Conservation (phyloP, 306 rosid species). For the Arachis hypogaea region DNA sequence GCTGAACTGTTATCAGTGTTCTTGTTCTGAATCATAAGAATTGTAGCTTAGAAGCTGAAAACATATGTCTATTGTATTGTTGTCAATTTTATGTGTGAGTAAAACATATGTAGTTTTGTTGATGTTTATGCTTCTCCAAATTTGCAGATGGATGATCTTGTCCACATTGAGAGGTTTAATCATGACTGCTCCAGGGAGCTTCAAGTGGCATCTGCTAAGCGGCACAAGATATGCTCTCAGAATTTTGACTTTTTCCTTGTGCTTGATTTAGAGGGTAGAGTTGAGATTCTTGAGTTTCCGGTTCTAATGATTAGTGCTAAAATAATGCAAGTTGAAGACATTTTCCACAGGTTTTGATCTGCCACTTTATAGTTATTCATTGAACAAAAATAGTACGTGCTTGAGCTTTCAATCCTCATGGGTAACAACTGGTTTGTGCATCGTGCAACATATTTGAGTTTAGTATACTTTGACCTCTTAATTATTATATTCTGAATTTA, state of each 20-base stretch:
- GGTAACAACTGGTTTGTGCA: constrained; percentile 18
- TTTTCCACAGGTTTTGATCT: constrained; percentile 90
- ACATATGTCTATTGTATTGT: constrained; percentile 21
- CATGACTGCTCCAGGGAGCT: constrained; percentile 83
- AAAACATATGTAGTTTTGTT: constrained; percentile 18
- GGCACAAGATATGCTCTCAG: constrained; percentile 53
- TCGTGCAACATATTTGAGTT: constrained; percentile 25
- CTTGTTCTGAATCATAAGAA: constrained; percentile 18
- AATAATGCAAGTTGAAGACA: constrained; percentile 67
- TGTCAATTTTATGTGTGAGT: constrained; percentile 13
- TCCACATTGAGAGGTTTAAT: constrained; percentile 75
- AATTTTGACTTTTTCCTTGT: constrained; percentile 81
- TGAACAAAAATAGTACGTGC: constrained; percentile 20
- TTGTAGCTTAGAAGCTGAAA: constrained; percentile 15
- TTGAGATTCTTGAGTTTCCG: constrained; percentile 97
- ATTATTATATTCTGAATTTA: constrained; percentile 20
- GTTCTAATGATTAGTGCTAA: constrained; percentile 74
- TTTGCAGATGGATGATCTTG: constrained; percentile 82
- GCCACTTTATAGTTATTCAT: constrained; percentile 25
- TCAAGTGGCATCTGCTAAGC: constrained; percentile 50
- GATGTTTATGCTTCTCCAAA: constrained; percentile 14
- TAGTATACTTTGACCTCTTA: constrained; percentile 24
- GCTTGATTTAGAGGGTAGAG: constrained; percentile 96
- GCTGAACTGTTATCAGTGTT: constrained; percentile 9
- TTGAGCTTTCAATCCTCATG: constrained; percentile 30